Evolutionary conservation across 805 yeast species (phyloP).

Genomic region (Starmera dryadoides): DNA sequence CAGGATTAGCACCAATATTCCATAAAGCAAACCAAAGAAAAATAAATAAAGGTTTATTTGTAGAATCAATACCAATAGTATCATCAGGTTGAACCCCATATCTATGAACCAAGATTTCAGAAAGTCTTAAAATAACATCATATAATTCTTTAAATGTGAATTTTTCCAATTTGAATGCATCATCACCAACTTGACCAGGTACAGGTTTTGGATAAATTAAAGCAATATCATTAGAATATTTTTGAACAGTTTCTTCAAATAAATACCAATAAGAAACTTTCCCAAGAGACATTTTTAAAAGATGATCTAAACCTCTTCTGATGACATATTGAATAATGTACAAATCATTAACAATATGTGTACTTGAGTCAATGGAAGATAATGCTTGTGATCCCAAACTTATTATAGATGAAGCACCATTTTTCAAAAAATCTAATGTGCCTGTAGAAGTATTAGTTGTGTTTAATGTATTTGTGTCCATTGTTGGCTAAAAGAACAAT

Average conservation of each 20-base stretch:
- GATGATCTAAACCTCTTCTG: slow-evolving; percentile 33
- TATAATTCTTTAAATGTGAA: slow-evolving; percentile 67
- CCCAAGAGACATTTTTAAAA: slow-evolving; percentile 17
- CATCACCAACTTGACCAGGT: slow-evolving; percentile 33
- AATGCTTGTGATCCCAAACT: neutral
- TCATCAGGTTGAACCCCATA: slow-evolving; percentile 62
- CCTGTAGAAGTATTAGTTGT: no score
- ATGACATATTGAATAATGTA: slow-evolving; percentile 39
- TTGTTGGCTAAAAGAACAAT: no score
- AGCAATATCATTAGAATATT: slow-evolving; percentile 46
- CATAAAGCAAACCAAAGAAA: slow-evolving; percentile 80
- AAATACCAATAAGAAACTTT: slow-evolving; percentile 59
- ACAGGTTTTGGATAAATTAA: slow-evolving; percentile 46
- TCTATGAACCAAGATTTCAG: slow-evolving; percentile 54
- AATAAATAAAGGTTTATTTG: slow-evolving; percentile 78
- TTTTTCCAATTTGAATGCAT: slow-evolving; percentile 50
- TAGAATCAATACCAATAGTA: slow-evolving; percentile 65
- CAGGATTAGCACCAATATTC: slow-evolving; percentile 88
- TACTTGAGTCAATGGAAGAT: slow-evolving; percentile 5
- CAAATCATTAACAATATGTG: slow-evolving; percentile 44
- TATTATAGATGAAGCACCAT: neutral
- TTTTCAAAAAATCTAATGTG: no score
- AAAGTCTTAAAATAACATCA: slow-evolving; percentile 56
- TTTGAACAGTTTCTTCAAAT: slow-evolving; percentile 49
- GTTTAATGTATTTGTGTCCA: no score